Conservation (phyloP, 768 basidiomycete genomes). For the Collybiopsis confluens region DNA sequence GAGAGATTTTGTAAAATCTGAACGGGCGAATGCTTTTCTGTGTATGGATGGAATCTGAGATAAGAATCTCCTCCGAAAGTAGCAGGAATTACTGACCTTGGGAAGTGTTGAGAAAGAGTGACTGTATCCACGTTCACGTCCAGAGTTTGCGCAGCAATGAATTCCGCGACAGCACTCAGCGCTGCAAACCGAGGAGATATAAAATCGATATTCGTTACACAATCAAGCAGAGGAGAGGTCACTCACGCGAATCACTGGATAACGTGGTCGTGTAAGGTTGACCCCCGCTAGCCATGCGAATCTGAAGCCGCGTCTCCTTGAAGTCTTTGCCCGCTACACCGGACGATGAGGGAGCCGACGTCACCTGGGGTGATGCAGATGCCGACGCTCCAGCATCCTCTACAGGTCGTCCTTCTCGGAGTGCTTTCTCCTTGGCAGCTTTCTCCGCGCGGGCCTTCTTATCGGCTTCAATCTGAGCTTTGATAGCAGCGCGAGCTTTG, state of each 20-base stretch:
- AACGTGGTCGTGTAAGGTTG: conserved; percentile 78
- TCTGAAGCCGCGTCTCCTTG: conserved; percentile 85
- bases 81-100: conserved; percentile 48
- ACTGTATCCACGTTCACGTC: conserved; percentile 74
- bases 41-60: too few species aligned
- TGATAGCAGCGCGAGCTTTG: conserved; percentile 79
- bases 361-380: conserved; percentile 27
- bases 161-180: conserved; percentile 83
- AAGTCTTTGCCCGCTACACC: conserved; percentile 68
- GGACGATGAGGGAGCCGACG: conserved; percentile 32
- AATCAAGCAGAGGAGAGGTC: not conserved
- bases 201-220: not conserved
- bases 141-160: conserved; percentile 69
- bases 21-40: conserved; percentile 72
- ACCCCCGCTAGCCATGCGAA: conserved; percentile 78
- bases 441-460: conserved; percentile 87
- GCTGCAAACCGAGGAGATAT: conserved; percentile 37
- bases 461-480: conserved; percentile 93
- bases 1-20: conserved; percentile 77
- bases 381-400: conserved; percentile 27
- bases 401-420: conserved; percentile 70
- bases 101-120: conserved; percentile 76
- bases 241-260: conserved; percentile 72
- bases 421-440: conserved; percentile 84
- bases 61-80: not conserved